phyloP scores from a whole-genome alignment of 805 yeast species.

The Torulaspora franciscae region DNA sequence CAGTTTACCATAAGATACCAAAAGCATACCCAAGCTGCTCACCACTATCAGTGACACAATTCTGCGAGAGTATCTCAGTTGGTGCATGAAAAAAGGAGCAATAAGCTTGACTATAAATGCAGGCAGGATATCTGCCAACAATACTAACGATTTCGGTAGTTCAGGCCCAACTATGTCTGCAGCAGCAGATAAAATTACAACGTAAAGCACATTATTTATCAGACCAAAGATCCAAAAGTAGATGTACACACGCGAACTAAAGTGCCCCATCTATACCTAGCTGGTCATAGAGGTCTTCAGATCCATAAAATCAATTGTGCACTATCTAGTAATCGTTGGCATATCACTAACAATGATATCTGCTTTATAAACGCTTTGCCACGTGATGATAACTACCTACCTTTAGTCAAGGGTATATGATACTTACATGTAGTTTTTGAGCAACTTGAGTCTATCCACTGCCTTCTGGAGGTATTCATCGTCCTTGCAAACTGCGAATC shows the following conservation, averaged over 20 bases:
- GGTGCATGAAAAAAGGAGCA: conserved; percentile 77
- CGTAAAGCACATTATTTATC: conserved; percentile 82
- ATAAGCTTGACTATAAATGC: conserved; percentile 62
- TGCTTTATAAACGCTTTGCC: not conserved
- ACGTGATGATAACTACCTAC: not conserved
- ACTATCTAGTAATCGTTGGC: no score
- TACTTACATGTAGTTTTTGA: conserved; percentile 55
- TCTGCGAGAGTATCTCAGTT: conserved; percentile 53
- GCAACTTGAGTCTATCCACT: conserved; percentile 62
- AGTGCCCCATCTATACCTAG: not conserved
- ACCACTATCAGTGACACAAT: conserved; percentile 50
- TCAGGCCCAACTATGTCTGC: conserved; percentile 80
- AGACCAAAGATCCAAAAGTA: conserved; percentile 83
- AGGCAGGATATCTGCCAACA: conserved; percentile 84
- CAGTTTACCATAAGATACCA: conserved; percentile 42
- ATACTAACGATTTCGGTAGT: conserved; percentile 79
- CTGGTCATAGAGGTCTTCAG: not conserved
- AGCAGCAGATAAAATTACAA: conserved; percentile 87
- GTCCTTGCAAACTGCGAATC: conserved; percentile 96
- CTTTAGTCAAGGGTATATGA: not conserved
- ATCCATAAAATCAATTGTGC: not conserved
- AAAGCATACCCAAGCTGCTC: conserved; percentile 70
- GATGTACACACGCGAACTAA: conserved; percentile 32
- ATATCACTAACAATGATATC: no score
- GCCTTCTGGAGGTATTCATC: conserved; percentile 78